Evolutionary conservation across 345 rosid species (phyloP).

Genomic region (Mangifera indica): DNA sequence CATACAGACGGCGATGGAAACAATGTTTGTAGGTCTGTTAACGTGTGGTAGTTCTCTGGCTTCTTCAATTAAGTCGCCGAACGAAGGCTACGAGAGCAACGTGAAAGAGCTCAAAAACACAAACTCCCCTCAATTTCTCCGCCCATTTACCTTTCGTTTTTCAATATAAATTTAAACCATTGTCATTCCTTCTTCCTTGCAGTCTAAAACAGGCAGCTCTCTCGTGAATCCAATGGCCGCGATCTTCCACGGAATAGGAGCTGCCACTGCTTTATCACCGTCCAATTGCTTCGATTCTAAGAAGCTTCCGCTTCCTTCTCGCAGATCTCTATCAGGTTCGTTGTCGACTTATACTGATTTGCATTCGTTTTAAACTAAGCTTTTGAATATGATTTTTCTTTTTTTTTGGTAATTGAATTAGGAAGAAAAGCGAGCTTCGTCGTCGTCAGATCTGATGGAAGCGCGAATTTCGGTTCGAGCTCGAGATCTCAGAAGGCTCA

Average conservation of each 20-base stretch:
- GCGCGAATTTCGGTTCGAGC: slow-evolving; percentile 33
- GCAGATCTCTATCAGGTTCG: slow-evolving; percentile 55
- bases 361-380: no score
- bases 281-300: slow-evolving; percentile 51
- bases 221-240: slow-evolving; percentile 46
- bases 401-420: slow-evolving; percentile 29
- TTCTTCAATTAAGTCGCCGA: slow-evolving; percentile 35
- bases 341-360: not conserved
- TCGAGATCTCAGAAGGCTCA: slow-evolving; percentile 39
- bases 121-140: slow-evolving; percentile 45
- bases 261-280: slow-evolving; percentile 49
- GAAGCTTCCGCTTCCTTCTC: slow-evolving; percentile 37
- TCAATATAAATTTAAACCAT: slow-evolving; percentile 21
- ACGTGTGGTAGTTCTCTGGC: slow-evolving; percentile 2
- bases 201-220: not conserved
- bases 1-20: slow-evolving; percentile 23
- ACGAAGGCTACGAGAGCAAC: slow-evolving; percentile 8
- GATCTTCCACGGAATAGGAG: slow-evolving; percentile 59
- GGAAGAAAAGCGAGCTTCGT: slow-evolving; percentile 46
- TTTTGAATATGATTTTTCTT: not conserved
- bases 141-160: slow-evolving; percentile 31
- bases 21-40: slow-evolving; percentile 11
- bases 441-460: slow-evolving; percentile 65
- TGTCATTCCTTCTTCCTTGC: not conserved
- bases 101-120: slow-evolving; percentile 2